A percentile compares a stretch with the other conserved stretches of the same genome.
Evolutionary conservation across 345 rosid species (phyloP).

Genomic region (Brassica nigra): DNA sequence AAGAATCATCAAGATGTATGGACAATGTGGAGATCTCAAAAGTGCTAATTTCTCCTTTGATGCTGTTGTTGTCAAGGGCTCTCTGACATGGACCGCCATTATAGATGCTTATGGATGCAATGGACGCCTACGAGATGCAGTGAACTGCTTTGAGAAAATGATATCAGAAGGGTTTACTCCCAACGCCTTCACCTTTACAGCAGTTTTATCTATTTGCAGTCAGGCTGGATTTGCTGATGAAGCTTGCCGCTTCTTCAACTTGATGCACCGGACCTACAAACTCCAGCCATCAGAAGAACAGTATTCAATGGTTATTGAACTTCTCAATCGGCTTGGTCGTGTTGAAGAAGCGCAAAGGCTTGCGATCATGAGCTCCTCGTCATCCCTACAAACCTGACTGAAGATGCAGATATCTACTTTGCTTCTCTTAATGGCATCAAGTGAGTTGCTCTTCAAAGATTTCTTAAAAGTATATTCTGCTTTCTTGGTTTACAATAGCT

Average conservation of each 20-base stretch:
- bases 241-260: constrained; percentile 54
- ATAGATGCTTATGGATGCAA: constrained; percentile 64
- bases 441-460: constrained; percentile 20
- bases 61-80: constrained; percentile 64
- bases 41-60: constrained; percentile 58
- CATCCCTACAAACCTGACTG: constrained; percentile 27
- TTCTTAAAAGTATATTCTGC: neutral
- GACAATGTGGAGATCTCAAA: constrained; percentile 53
- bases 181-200: constrained; percentile 64
- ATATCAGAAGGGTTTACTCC: constrained; percentile 57
- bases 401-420: constrained; percentile 3
- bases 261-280: constrained; percentile 52
- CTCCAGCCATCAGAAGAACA: constrained; percentile 53
- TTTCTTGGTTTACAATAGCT: constrained; percentile 7
- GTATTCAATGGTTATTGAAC: constrained; percentile 47
- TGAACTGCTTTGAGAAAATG: constrained; percentile 65
- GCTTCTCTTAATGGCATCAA: constrained; percentile 25
- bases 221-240: constrained; percentile 72
- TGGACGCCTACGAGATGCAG: constrained; percentile 50
- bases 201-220: constrained; percentile 63
- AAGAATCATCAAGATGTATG: constrained; percentile 72
- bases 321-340: constrained; percentile 47
- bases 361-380: constrained; percentile 38
- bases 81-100: constrained; percentile 79
- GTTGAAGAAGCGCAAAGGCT: constrained; percentile 52